Conservation (phyloP, 148 eudicot species). For the Tetragonia tetragonoides region DNA sequence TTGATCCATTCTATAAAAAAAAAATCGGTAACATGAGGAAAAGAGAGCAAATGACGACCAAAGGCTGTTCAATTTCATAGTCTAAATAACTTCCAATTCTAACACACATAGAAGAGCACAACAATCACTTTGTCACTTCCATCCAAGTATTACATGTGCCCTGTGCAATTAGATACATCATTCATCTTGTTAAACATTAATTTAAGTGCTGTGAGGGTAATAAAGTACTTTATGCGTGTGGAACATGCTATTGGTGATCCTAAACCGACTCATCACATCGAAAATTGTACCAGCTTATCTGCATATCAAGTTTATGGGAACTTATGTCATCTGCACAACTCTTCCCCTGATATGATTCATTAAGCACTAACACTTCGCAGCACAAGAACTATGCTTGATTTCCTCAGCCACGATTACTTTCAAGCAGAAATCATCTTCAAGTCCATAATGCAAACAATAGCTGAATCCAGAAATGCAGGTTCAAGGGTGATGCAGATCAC, state of each 20-base stretch:
- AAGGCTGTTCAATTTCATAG: not conserved
- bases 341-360: not conserved
- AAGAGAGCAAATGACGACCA: not conserved
- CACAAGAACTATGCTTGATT: not conserved
- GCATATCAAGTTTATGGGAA: not conserved
- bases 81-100: not conserved
- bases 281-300: not conserved
- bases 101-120: not conserved
- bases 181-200: not conserved
- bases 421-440: not conserved
- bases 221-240: not conserved
- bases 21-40: not conserved
- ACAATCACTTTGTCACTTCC: not conserved
- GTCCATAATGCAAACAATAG: not conserved
- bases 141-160: not conserved
- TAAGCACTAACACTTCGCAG: not conserved
- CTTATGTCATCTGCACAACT: not conserved
- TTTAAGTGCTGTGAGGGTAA: not conserved
- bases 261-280: not conserved
- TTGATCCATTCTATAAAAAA: slow-evolving; percentile 62
- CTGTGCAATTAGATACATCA: not conserved
- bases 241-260: not conserved
- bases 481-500: not conserved
- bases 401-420: no score
- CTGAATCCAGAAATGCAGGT: not conserved